Conservation (phyloP, 495 filamentous ascomycete genomes). For the Aspergillus nidulans region DNA sequence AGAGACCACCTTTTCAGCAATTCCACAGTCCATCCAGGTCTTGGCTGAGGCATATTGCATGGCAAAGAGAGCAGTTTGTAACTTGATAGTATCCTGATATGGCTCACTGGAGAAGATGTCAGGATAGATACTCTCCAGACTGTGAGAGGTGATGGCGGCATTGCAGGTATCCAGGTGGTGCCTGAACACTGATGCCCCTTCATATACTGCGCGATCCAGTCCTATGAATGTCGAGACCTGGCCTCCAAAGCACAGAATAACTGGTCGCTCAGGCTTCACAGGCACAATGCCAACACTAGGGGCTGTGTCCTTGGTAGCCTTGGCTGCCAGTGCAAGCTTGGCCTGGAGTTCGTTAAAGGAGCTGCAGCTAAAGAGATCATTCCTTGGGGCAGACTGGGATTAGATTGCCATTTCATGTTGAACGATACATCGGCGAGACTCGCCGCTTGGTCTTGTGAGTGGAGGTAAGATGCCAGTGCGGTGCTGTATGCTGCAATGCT, state of each 20-base stretch:
- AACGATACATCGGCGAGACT: slow-evolving; percentile 25
- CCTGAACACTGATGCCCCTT: slow-evolving; percentile 19
- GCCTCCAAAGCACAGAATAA: slow-evolving; percentile 51
- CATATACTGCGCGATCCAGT: no score
- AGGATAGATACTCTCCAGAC: slow-evolving; percentile 38
- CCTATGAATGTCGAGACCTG: slow-evolving; percentile 18
- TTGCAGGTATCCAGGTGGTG: slow-evolving; percentile 24
- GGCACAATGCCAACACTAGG: not conserved
- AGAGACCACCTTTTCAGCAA: slow-evolving; percentile 6
- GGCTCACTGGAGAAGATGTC: slow-evolving; percentile 31
- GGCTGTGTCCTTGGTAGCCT: not conserved
- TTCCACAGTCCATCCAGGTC: slow-evolving; percentile 45
- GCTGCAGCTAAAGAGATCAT: slow-evolving; percentile 27
- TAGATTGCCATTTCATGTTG: slow-evolving; percentile 31
- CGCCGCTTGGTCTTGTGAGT: not conserved
- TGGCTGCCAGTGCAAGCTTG: slow-evolving; percentile 15
- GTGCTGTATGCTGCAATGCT: not conserved
- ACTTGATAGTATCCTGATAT: slow-evolving; percentile 30
- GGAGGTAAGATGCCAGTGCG: not conserved
- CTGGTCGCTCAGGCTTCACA: slow-evolving; percentile 13
- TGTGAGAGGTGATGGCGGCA: slow-evolving; percentile 13
- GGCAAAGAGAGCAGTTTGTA: slow-evolving; percentile 41
- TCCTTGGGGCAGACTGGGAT: slow-evolving; percentile 27
- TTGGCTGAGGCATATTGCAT: slow-evolving; percentile 43
- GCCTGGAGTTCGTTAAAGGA: slow-evolving; percentile 30